Evolutionary conservation across 495 filamentous ascomycete genomes (phyloP), one percentile per base, ranked within the genome.

Genomic region (Pseudoneurospora amorphoporcata): DNA sequence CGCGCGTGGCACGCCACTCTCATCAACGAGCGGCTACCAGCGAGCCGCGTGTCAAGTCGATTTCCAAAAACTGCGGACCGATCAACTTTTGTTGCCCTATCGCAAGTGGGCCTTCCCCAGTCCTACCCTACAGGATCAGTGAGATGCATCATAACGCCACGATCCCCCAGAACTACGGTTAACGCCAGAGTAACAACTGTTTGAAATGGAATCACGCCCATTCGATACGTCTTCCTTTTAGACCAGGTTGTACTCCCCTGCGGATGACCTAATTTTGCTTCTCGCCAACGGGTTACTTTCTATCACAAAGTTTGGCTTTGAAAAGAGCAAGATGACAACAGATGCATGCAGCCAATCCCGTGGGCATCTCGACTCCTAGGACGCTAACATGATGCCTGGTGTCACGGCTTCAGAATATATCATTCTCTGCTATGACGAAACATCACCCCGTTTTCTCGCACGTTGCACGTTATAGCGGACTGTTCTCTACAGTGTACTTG

Each of bases 11-110:
- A 68, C 19, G n/a, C 38, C 42, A 53, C 32, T 61, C 69, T 73
- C 65, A 47, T 17, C 19, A 16, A 39, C n/a, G 70, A 58, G 68
- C 47, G 39, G 68, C 38, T 72, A 70, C 71, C 53, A 47, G 72
- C 39, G 23, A 71, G 71, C 75, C 72, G 76, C 75, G 70, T 75
- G 74, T 75, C 77, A 79, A 16, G 74, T 68, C 76, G 73, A 74
- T 68, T 61, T 17, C 65, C 47, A 43, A 69, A 9, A 39, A 43
- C 70, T 72, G 75, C 77, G 72, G 45, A 70, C 71, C 41, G 73
- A 74, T 75, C 73, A 40, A 43, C 69, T 23, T 39, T 42, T 68
- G 41, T 45, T 40, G 39, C 68, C 68, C 71, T 70, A 72, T 71
- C 45, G 68, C 29, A 23, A 43, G 47, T 42, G 61, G 47, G 16